These are phyloP conservation scores for Xylaria hypoxylon DNA, from an alignment of 2,329 filamentous ascomycete species.

Conservation along the genomic window DNA sequence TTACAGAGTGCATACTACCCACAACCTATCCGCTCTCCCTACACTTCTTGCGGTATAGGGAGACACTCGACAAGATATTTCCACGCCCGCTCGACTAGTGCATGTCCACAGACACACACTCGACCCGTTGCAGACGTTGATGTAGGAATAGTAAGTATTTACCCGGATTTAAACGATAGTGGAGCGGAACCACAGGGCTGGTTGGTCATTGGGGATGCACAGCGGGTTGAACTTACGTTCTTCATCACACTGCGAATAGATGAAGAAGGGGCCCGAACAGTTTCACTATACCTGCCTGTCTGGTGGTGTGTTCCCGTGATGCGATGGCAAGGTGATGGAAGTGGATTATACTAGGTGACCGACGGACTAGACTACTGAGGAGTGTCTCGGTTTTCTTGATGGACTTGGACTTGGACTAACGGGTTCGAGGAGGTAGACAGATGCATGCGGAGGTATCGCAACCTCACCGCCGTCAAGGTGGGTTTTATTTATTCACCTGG, in stretches of 20 bases:
- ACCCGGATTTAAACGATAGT: slow-evolving; percentile 35
- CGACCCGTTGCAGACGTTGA: slow-evolving; percentile 21
- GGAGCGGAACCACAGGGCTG: slow-evolving; percentile 23
- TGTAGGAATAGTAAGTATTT: slow-evolving; percentile 22
- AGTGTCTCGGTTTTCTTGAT: slow-evolving; percentile 1
- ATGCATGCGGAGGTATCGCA: background rate
- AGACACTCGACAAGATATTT: background rate
- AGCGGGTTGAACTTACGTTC: slow-evolving; percentile 3
- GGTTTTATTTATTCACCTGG: slow-evolving; percentile 5
- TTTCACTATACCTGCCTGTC: slow-evolving; percentile 21
- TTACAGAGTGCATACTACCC: slow-evolving; percentile 29
- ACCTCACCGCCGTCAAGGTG: slow-evolving; percentile 24
- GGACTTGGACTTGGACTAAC: slow-evolving; percentile 23
- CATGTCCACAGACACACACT: slow-evolving; percentile 25
- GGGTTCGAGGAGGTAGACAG: slow-evolving; percentile 21
- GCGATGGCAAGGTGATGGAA: slow-evolving; percentile 16
- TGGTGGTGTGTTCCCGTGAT: slow-evolving; percentile 12
- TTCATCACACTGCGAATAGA: slow-evolving; percentile 9
- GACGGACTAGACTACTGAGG: slow-evolving; percentile 10
- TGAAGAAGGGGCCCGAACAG: slow-evolving; percentile 12
- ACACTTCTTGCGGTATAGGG: background rate
- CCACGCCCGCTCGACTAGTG: background rate
- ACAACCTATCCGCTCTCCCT: slow-evolving; percentile 2
- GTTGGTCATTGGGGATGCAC: background rate
- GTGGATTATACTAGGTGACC: slow-evolving; percentile 1